A percentile compares a stretch with the other conserved stretches of the same genome.
phyloP scores from a whole-genome alignment of 139 green algal species.

The Tetradesmus obliquus region DNA sequence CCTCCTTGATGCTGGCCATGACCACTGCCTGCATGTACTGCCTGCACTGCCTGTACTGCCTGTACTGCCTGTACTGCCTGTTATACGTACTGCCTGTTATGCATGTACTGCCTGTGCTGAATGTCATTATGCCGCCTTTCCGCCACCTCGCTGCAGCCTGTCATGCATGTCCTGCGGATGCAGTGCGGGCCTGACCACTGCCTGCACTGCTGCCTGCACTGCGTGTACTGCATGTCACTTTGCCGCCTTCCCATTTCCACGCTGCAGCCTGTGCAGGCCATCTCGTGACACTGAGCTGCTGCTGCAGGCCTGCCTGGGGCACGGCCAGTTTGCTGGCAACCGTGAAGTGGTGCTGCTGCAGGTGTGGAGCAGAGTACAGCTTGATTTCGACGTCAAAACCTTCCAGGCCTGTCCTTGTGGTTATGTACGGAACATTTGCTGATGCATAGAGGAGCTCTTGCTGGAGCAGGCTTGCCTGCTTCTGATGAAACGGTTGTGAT shows the following conservation, averaged over 20 bases:
- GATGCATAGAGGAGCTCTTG: too few relatives aligned
- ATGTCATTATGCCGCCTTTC: too few relatives aligned
- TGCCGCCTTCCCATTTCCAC: not conserved
- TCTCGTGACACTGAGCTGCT: conserved; percentile 24
- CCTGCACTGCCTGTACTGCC: not conserved
- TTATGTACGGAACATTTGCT: too few relatives aligned
- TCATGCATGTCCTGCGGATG: not conserved
- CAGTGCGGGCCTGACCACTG: not conserved
- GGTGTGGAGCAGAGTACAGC: not conserved
- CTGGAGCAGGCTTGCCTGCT: not conserved
- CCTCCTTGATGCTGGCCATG: too few relatives aligned
- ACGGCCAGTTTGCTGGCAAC: not conserved
- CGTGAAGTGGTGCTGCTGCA: conserved; percentile 39
- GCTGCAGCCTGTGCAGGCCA: conserved; percentile 17
- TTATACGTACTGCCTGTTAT: too few relatives aligned
- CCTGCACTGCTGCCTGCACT: not conserved
- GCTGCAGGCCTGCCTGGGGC: conserved; percentile 22
- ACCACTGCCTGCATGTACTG: too few relatives aligned
- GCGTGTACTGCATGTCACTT: not conserved
- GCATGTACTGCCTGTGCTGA: too few relatives aligned
- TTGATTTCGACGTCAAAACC: too few relatives aligned
- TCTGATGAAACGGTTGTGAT: not conserved
- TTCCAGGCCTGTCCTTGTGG: too few relatives aligned
- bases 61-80: too few relatives aligned
- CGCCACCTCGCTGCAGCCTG: too few relatives aligned